Base-by-base conservation (phyloP, 1,139 yeast species). In the Blastobotrys indianensis region DNA sequence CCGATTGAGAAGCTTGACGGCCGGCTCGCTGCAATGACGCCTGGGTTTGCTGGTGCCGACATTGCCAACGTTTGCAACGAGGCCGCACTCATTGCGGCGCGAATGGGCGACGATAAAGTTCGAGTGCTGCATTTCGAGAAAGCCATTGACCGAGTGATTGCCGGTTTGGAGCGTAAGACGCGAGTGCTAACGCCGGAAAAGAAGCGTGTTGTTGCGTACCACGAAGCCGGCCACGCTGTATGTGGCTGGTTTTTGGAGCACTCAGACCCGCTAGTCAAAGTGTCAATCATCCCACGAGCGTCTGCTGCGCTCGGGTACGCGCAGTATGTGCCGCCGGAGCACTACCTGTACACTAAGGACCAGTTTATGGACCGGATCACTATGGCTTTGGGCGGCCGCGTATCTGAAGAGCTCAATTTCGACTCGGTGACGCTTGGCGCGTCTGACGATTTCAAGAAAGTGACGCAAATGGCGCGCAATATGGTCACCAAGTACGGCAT, bases 291-390 rank as follows among this genome's bases (percentile, higher is more conserved):
- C 53, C 98, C 98, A 45, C 80, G 97, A 62, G 97, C 97, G 8
- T 88, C 83, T 68, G 96, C 95, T 46, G 95, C 97, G 1, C 73
- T 92, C 47, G 98, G 98, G n/a, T 92, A 92, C 65, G 98, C 98
- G 1, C 97, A 92, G 65, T 92, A 92, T 63, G 74, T 94, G 53
- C 98, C 98, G 11, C 88, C 95, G 6, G 98, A 92, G 63, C 86
- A 85, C 61, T 87, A 88, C 59, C 74, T 92, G 58, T 75, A 86
- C 58, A 79, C 85, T 23, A 79, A 84, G 51, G 80, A 80, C 54
- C 95, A 92, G 66, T 78, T 90, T 55, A 69, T 71, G 56, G 95
- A 92, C 63, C 75, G 95, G 57, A 92, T 92, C 96, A 80, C 90
- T 23, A 92, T 92, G 97, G 87, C 97, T 0, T 74, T 92, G 45